Evolutionary conservation across 2,329 filamentous ascomycete species (phyloP), one percentile per base, ranked within the genome.

Genomic region (Arthrobotrys musiformis): DNA sequence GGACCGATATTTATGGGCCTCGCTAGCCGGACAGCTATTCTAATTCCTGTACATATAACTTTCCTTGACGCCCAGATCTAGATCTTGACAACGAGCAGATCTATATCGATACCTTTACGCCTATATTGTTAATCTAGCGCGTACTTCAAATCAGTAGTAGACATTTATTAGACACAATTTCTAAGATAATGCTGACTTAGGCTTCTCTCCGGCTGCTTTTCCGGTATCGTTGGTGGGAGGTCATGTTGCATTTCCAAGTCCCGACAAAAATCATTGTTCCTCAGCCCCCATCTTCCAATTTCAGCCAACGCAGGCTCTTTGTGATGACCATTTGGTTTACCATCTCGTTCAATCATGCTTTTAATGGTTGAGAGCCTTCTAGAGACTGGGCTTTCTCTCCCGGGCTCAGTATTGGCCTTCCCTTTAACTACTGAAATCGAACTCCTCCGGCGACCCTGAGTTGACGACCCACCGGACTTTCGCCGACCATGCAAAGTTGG

Each of bases 241-340:
- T 42, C 24, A 24, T 75, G 70, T 58, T 75, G 70, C 56, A 75
- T 58, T 37, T 64, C 70, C 11, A 75, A 62, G 42, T 75, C 63
- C 8, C 28, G 44, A 33, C 70, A 75, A 13, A 75, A 75, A 19
- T 75, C 70, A 26, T 75, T 75, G 26, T 69, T 58, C 15, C 63
- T 33, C 35, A 75, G 24, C 1, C 70, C 70, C 70, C 70, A 75
- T 64, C 70, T 63, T 13, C 63, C 56, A 33, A 75, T 69, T 35
- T 75, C 70, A 19, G 70, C 46, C 6, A 75, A 35, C 9, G 61
- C 44, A 0, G 54, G 54, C 7, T 44, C 24, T 11, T 24, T 46
- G 4, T 46, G 9, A 19, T 5, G 26, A 19, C 44, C 56, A 40
- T 44, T 30, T n/a, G 50, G 35, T n/a, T 15, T 67, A 2, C 35